A percentile compares a stretch with the other conserved stretches of the same genome.
Evolutionary conservation across 352 stramenopile genomes (phyloP).

Genomic region (Pythium volutum): DNA sequence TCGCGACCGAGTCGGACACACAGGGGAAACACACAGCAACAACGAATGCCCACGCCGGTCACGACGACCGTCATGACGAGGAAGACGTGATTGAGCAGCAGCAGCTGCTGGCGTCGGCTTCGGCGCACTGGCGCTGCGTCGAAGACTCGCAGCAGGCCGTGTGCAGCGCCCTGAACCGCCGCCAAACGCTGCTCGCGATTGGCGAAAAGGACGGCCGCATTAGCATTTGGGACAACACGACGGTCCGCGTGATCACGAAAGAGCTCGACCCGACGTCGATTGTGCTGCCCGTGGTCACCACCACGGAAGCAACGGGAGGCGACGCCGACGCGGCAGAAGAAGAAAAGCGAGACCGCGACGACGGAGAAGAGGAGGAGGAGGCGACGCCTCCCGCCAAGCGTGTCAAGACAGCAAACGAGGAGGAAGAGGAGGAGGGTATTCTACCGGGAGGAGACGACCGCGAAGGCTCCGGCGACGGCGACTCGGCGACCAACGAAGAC

Average conservation of each 20-base stretch:
- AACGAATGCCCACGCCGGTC: slow-evolving; percentile 17
- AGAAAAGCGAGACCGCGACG: slow-evolving; percentile 4
- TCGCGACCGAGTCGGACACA: background rate
- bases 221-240: slow-evolving; percentile 84
- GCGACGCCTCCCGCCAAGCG: slow-evolving; percentile 2
- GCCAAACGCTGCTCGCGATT: slow-evolving; percentile 63
- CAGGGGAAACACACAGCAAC: background rate
- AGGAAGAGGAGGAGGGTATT: background rate
- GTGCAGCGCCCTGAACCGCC: slow-evolving; percentile 63
- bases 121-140: slow-evolving; percentile 52
- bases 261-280: slow-evolving; percentile 75
- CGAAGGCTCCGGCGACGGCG: slow-evolving; percentile 21
- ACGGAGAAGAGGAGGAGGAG: slow-evolving; percentile 4
- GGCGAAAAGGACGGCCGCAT: slow-evolving; percentile 76
- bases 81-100: slow-evolving; percentile 56
- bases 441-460: slow-evolving; percentile 11
- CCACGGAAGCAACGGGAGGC: background rate
- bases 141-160: slow-evolving; percentile 77
- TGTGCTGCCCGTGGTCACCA: slow-evolving; percentile 32
- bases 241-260: slow-evolving; percentile 70
- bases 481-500: slow-evolving; percentile 35
- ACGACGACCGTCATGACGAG: slow-evolving; percentile 38
- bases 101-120: slow-evolving; percentile 48
- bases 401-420: background rate
- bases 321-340: background rate